Evolutionary conservation across 116 monocot species (phyloP).

Genomic region (Trichopus zeylanicus): DNA sequence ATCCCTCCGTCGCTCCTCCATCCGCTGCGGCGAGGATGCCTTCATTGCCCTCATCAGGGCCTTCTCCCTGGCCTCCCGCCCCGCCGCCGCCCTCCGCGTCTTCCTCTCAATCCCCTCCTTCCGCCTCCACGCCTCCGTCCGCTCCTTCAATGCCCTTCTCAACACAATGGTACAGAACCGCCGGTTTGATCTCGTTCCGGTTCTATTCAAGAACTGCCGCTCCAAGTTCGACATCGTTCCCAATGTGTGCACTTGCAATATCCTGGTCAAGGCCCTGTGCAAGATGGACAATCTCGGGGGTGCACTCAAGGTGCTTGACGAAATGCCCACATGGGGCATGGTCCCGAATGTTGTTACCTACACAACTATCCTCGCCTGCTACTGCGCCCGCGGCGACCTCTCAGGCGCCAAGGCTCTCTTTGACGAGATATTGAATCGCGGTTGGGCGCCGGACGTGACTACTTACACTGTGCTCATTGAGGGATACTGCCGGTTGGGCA

Average conservation of each 20-base stretch:
- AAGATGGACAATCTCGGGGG: slow-evolving; percentile 25
- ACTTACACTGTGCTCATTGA: slow-evolving; percentile 48
- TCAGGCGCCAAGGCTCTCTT: slow-evolving; percentile 26
- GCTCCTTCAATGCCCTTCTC: slow-evolving; percentile 75
- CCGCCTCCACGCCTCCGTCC: slow-evolving; percentile 39
- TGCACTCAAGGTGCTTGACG: slow-evolving; percentile 57
- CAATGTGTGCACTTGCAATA: slow-evolving; percentile 69
- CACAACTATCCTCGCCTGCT: slow-evolving; percentile 46
- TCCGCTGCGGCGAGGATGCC: slow-evolving; percentile 44
- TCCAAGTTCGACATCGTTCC: slow-evolving; percentile 46
- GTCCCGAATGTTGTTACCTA: slow-evolving; percentile 56
- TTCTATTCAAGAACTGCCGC: slow-evolving; percentile 39
- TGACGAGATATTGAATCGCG: slow-evolving; percentile 24
- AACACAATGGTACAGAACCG: slow-evolving; percentile 62
- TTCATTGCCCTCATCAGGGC: slow-evolving; percentile 65
- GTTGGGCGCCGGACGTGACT: slow-evolving; percentile 37
- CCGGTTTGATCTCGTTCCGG: slow-evolving; percentile 33
- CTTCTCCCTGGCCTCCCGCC: slow-evolving; percentile 41
- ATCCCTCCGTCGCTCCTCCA: slow-evolving; percentile 25
- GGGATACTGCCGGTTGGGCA: slow-evolving; percentile 33
- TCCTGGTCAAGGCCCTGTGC: slow-evolving; percentile 55
- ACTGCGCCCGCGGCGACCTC: slow-evolving; percentile 37
- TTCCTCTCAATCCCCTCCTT: slow-evolving; percentile 63
- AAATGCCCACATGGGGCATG: slow-evolving; percentile 72
- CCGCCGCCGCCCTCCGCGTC: slow-evolving; percentile 27